These are phyloP conservation scores for Tieghemiomyces parasiticus DNA, from an alignment of 192 early-diverging fungal genomes.

Conservation along the genomic window DNA sequence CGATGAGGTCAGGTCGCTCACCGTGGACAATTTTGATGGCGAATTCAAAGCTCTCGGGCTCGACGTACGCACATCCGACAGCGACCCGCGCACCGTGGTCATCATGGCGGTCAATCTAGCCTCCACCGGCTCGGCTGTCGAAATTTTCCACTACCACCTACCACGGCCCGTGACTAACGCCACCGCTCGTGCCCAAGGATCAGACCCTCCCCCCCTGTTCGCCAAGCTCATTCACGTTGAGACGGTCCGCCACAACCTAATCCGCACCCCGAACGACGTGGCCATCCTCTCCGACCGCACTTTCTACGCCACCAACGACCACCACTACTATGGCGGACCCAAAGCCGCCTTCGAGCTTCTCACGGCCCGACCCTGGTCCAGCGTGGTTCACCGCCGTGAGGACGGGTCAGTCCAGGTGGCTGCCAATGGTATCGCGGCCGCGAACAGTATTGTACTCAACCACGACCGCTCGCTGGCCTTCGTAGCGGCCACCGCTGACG, in stretches of 20 bases:
- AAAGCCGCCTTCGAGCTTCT: constrained; percentile 14
- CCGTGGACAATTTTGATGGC: neutral
- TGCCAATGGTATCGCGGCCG: constrained; percentile 15
- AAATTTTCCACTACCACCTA: constrained; percentile 5
- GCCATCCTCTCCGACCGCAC: constrained; percentile 31
- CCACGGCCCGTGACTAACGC: neutral
- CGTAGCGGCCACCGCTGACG: constrained; percentile 23
- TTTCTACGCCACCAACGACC: constrained; percentile 48
- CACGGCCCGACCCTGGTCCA: constrained; percentile 15
- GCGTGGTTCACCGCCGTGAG: constrained; percentile 22
- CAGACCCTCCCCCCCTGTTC: too few species aligned
- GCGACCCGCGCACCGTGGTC: neutral
- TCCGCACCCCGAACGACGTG: constrained; percentile 40
- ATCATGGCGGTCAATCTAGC: neutral
- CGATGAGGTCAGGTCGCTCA: too few species aligned
- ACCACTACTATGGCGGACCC: constrained; percentile 15
- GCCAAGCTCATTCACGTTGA: constrained; percentile 31
- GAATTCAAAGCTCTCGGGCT: constrained; percentile 1
- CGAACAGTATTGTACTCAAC: constrained; percentile 27
- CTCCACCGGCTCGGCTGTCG: neutral
- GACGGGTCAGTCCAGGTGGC: constrained; percentile 17
- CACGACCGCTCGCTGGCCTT: constrained; percentile 16
- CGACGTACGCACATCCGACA: neutral
- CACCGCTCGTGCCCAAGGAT: neutral
- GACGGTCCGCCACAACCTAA: constrained; percentile 32